A percentile compares a stretch with the other conserved stretches of the same genome.
Evolutionary conservation across 192 early-diverging fungal species (phyloP).

Genomic region (Piromyces finnis): DNA sequence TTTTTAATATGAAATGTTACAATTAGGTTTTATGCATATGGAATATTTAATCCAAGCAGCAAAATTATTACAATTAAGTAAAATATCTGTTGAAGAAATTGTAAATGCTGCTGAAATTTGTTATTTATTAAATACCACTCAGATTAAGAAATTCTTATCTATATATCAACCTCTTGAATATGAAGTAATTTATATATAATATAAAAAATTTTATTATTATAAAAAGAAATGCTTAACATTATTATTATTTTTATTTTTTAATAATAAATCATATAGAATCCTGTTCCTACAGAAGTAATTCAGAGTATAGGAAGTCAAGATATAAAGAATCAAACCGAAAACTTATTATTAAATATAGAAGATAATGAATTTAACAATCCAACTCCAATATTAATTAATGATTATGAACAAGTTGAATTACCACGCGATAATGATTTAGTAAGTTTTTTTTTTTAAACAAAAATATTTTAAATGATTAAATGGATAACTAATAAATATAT

Average conservation of each 20-base stretch:
- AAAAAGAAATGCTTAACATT: too few relatives aligned
- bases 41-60: slow-evolving; percentile 92
- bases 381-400: not conserved
- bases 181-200: slow-evolving; percentile 45
- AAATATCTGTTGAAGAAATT: slow-evolving; percentile 72
- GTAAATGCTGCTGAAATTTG: slow-evolving; percentile 98
- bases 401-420: not conserved
- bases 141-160: slow-evolving; percentile 95
- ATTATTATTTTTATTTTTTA: too few relatives aligned
- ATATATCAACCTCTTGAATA: slow-evolving; percentile 92
- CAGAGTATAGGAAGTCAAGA: not conserved
- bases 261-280: too few relatives aligned
- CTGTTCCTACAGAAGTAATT: not conserved
- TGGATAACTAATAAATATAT: too few relatives aligned
- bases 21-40: slow-evolving; percentile 44
- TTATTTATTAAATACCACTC: slow-evolving; percentile 84
- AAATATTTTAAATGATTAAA: too few relatives aligned
- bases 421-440: not conserved
- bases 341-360: not conserved
- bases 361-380: not conserved
- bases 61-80: slow-evolving; percentile 90
- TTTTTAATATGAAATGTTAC: too few relatives aligned
- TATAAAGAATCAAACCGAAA: not conserved
- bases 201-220: too few relatives aligned
- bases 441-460: not conserved